Evolutionary conservation across 768 basidiomycete species (phyloP).

Genomic region (Panus rudis): DNA sequence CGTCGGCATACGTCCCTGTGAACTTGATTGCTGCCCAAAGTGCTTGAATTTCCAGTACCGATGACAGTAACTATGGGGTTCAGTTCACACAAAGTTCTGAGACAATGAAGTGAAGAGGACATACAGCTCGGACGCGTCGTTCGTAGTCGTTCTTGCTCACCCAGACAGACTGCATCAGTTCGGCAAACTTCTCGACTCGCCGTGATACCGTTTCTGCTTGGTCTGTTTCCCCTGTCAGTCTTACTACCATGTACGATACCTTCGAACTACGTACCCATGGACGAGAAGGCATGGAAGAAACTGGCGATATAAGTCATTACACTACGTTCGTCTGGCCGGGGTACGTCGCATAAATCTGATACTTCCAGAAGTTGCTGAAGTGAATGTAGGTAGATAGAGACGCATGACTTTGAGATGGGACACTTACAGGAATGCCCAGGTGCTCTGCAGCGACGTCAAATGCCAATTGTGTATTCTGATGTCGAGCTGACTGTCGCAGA

Average conservation of each 20-base stretch:
- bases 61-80: constrained; percentile 47
- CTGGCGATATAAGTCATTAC: constrained; percentile 98
- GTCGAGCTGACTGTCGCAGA: constrained; percentile 55
- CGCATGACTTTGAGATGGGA: constrained; percentile 2
- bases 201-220: constrained; percentile 93
- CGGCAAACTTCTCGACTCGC: constrained; percentile 92
- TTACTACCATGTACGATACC: background rate
- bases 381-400: constrained; percentile 7
- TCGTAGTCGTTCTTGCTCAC: constrained; percentile 87
- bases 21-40: constrained; percentile 65
- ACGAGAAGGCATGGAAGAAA: constrained; percentile 96
- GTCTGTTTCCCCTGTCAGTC: constrained; percentile 41
- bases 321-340: constrained; percentile 89
- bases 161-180: constrained; percentile 93
- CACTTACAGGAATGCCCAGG: constrained; percentile 81
- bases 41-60: constrained; percentile 58
- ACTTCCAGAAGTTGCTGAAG: constrained; percentile 90
- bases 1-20: constrained; percentile 72
- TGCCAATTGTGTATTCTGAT: constrained; percentile 80
- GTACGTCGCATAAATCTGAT: constrained; percentile 83
- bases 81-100: background rate
- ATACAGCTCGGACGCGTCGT: constrained; percentile 66
- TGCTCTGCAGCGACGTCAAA: constrained; percentile 85
- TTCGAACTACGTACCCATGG: constrained; percentile 92
- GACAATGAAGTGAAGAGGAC: constrained; percentile 15